These are phyloP conservation scores for Spathaspora boniae DNA, from an alignment of 805 yeast species.

Conservation along the genomic window DNA sequence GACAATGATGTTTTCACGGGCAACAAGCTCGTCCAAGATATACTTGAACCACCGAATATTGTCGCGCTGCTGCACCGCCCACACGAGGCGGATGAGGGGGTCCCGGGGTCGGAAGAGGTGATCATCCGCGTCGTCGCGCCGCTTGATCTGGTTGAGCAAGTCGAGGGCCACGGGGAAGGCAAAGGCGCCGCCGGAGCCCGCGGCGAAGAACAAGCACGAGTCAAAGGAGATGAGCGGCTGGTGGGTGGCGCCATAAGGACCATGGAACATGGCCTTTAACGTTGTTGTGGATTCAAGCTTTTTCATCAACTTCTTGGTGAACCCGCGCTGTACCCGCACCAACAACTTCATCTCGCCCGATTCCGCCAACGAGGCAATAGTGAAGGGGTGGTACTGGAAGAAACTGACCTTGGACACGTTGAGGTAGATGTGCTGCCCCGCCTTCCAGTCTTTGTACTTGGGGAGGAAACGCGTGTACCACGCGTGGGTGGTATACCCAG, in stretches of 20 bases:
- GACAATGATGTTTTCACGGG: constrained; percentile 21
- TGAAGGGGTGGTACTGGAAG: constrained; percentile 46
- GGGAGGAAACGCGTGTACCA: constrained; percentile 34
- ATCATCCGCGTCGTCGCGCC: constrained; percentile 25
- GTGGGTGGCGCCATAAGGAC: constrained; percentile 46
- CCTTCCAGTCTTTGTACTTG: constrained; percentile 39
- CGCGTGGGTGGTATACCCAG: constrained; percentile 13
- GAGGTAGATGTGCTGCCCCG: constrained; percentile 46
- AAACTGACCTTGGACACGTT: constrained; percentile 34
- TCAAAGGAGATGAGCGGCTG: constrained; percentile 43
- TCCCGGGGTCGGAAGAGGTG: constrained; percentile 28
- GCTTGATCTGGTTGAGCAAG: constrained; percentile 25
- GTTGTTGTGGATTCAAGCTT: constrained; percentile 18
- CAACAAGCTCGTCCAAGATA: constrained; percentile 25
- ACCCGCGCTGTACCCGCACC: constrained; percentile 39
- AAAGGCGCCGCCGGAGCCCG: constrained; percentile 48
- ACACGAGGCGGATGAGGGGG: constrained; percentile 26
- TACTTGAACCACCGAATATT: constrained; percentile 39
- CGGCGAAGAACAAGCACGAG: constrained; percentile 32
- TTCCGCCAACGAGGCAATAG: constrained; percentile 38
- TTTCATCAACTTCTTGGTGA: constrained; percentile 33
- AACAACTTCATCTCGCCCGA: constrained; percentile 38
- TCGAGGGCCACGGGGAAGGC: constrained; percentile 44
- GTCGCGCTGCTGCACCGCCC: constrained; percentile 26
- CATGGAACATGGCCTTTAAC: constrained; percentile 37